Conservation (phyloP, 2,329 filamentous ascomycete genomes). For the Sordariomycetes sp. region DNA sequence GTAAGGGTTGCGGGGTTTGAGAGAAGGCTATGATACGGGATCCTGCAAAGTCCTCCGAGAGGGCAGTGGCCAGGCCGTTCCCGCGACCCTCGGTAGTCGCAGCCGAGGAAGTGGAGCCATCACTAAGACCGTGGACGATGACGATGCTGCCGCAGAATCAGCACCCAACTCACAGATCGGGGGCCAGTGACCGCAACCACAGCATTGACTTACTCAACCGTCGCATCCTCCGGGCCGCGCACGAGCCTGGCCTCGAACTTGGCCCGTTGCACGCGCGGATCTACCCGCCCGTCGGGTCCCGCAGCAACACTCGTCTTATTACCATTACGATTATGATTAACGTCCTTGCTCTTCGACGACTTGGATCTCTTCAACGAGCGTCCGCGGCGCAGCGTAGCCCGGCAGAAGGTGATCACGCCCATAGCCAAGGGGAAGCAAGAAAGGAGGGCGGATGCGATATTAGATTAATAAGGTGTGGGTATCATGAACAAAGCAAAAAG, state of each 20-base stretch:
- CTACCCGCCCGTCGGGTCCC: not conserved
- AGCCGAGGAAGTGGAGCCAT: not conserved
- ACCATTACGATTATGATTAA: not conserved
- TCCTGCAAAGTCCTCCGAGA: not conserved
- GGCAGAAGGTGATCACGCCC: not conserved
- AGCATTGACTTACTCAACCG: slow-evolving; percentile 1
- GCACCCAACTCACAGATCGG: not conserved
- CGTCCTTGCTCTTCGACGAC: not conserved
- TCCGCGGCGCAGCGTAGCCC: not conserved
- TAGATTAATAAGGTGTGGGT: not conserved
- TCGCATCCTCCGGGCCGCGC: not conserved
- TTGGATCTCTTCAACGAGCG: slow-evolving; percentile 1
- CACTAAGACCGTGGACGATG: not conserved
- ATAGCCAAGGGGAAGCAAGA: not conserved
- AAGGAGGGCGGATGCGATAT: not conserved
- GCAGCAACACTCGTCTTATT: not conserved
- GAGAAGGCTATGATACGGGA: slow-evolving; percentile 1
- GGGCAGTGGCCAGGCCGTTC: not conserved
- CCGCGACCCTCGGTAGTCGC: not conserved
- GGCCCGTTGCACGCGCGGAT: not conserved
- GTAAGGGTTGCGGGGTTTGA: not conserved
- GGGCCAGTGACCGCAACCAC: not conserved
- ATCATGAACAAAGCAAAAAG: not conserved
- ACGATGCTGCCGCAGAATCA: slow-evolving; percentile 1
- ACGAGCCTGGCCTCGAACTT: slow-evolving; percentile 1